phyloP scores from a whole-genome alignment of 2,329 filamentous ascomycete species.

The Fusarium temperatum region DNA sequence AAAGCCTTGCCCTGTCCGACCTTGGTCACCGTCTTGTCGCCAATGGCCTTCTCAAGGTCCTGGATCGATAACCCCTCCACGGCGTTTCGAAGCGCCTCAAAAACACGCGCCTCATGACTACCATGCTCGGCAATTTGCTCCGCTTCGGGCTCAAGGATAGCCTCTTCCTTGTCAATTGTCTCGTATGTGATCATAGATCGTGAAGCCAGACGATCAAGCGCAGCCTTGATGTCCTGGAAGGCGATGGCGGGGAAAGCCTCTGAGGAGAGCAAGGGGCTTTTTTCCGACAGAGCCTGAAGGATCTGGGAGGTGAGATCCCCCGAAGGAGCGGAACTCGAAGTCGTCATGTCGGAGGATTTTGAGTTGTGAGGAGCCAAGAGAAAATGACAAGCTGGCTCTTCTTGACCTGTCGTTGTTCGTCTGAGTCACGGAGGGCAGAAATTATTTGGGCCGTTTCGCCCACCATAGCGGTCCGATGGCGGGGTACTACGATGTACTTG shows the following conservation, averaged over 20 bases:
- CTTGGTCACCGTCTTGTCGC: conserved; percentile 78
- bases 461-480: conserved; percentile 35
- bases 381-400: conserved; percentile 14
- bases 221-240: conserved; percentile 80
- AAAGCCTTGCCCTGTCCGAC: conserved; percentile 96
- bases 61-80: conserved; percentile 83
- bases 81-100: conserved; percentile 75
- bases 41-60: conserved; percentile 75
- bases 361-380: conserved; percentile 17
- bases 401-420: conserved; percentile 30
- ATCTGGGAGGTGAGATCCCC: conserved; percentile 72
- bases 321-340: conserved; percentile 46
- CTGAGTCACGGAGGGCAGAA: conserved; percentile 42
- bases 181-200: conserved; percentile 90
- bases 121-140: conserved; percentile 77
- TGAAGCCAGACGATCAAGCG: conserved; percentile 84
- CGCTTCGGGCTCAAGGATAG: conserved; percentile 78
- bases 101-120: conserved; percentile 85
- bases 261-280: conserved; percentile 72
- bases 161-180: conserved; percentile 81
- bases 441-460: conserved; percentile 35
- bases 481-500: conserved; percentile 36
- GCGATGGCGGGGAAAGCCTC: conserved; percentile 74
- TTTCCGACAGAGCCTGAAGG: conserved; percentile 70
- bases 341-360: conserved; percentile 52